Base-by-base conservation (phyloP, 2,329 filamentous ascomycete species). In the Talaromyces pinophilus region DNA sequence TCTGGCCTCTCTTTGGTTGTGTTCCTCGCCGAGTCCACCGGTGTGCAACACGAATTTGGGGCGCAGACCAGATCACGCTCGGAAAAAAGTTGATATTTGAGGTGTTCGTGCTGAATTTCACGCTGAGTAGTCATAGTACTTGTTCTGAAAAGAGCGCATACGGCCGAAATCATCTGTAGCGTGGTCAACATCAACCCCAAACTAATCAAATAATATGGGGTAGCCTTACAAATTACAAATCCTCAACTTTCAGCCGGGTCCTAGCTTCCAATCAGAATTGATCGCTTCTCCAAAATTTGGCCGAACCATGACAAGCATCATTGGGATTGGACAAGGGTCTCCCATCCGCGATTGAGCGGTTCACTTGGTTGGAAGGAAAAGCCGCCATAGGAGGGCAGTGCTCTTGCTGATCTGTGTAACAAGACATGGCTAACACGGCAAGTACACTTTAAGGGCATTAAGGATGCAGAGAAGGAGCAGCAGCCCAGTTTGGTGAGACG, bases 11-110 rank as follows among this genome's bases (percentile, higher is more conserved):
- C n/a, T 42, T 63, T 35, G 60, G 40, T 25, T n/a, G 35, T 44
- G 61, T 63, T 63, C 61, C 61, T 63, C 30, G 15, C 52, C 61
- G 61, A 63, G 61, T 63, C 48, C 48, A 63, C 48, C 22, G 22
- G 48, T 19, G 61, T 63, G 48, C 17, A 42, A 63, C 61, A 13
- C 48, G 22, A 55, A n/a, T 55, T 38, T 57, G 48, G 10, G 22
- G 33, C 19, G 48, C 33, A 40, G 30, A 22, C 17, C 22, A 40
- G n/a, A 35, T 3, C 30, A 35, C 11, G n/a, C 33, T 22, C 54
- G 40, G 40, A 52, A 30, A 5, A 30, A 38, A 62, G 33, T 57
- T 19, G 33, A 48, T 35, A 17, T 40, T 25, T 40, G 54, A 40
- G 11, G 7, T 57, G 33, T 57, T 38, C 33, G 11, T 38, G 33